A percentile compares a stretch with the other conserved stretches of the same genome.
Evolutionary conservation across 805 yeast genomes (phyloP).

Genomic region (Tetrapisispora nanseiensis): DNA sequence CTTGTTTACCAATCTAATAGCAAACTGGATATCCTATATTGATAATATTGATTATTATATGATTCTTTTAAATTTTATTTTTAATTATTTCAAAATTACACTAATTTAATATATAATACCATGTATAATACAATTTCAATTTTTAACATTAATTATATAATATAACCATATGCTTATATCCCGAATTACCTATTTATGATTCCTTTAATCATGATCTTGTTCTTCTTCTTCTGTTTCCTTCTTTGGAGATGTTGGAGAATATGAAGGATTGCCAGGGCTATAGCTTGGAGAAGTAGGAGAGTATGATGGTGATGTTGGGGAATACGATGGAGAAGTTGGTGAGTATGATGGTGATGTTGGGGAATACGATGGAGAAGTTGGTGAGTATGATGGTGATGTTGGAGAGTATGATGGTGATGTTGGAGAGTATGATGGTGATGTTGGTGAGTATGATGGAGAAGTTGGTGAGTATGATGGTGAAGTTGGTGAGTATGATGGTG

Average conservation of each 20-base stretch:
- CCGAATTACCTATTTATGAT: background rate
- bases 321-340: constrained; percentile 59
- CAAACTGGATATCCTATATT: no score
- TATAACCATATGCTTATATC: background rate
- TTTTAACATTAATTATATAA: background rate
- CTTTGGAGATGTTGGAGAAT: constrained; percentile 39
- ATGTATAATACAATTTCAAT: constrained; percentile 2
- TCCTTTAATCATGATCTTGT: background rate
- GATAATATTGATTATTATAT: no score
- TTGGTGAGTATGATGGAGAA: constrained; percentile 65
- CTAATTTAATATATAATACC: background rate
- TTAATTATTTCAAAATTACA: background rate
- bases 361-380: constrained; percentile 46
- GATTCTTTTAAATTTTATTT: background rate
- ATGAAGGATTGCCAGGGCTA: constrained; percentile 54
- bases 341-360: constrained; percentile 43
- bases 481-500: constrained; percentile 61
- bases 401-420: constrained; percentile 50
- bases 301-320: constrained; percentile 54
- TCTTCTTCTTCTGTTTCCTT: constrained; percentile 8
- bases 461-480: constrained; percentile 76
- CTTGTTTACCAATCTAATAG: no score
- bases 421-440: constrained; percentile 56
- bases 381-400: constrained; percentile 47
- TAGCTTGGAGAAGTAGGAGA: constrained; percentile 37